Base-by-base conservation (phyloP, 805 yeast genomes). In the Cyberlindnera americana region DNA sequence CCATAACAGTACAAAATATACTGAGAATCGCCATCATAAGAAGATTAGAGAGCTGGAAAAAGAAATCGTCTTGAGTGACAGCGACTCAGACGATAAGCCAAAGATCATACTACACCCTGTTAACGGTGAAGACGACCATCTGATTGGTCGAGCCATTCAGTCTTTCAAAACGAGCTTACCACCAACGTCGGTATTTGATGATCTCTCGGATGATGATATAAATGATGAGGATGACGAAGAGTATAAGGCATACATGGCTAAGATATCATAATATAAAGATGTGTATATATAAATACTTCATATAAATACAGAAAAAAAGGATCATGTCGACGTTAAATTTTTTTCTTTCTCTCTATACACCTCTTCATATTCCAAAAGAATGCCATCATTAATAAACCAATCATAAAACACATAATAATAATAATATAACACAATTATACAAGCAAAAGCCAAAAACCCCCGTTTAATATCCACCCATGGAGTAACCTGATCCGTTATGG, bases 151-250 rank as follows among this genome's bases (percentile, higher is more conserved):
- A 28, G 54, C 57, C 3, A 49, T 55, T 9, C 39, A 43, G 37
- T 48, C 40, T 30, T 62, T 49, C 50, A 57, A 35, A 28, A 65
- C 70, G 1, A 55, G 62, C 18, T 34, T 62, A 22, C 72, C 72
- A 9, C 68, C 70, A 18, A 53, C 45, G 29, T 65, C 70, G 6
- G 56, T 63, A 3, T 67, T 67, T 44, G 68, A 62, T 43, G 65
- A 59, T 11, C 12, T 55, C 6, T 33, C 40, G 15, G 51, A 47
- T 29, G 46, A 44, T 27, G 41, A 38, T 19, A 18, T 30, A 13
- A 29, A 35, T 14, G 33, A 32, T 22, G 40, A 37, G 5, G 36
- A 40, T 14, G 42, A 40, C 17, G 47, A 40, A 14, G 45, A 33
- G 26, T 37, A 34, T 18, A 27, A 37, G 37, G 39, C 39, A 3